These are phyloP conservation scores for Trichoderma sp. DNA, from an alignment of 2,329 filamentous ascomycete species.

Conservation along the genomic window DNA sequence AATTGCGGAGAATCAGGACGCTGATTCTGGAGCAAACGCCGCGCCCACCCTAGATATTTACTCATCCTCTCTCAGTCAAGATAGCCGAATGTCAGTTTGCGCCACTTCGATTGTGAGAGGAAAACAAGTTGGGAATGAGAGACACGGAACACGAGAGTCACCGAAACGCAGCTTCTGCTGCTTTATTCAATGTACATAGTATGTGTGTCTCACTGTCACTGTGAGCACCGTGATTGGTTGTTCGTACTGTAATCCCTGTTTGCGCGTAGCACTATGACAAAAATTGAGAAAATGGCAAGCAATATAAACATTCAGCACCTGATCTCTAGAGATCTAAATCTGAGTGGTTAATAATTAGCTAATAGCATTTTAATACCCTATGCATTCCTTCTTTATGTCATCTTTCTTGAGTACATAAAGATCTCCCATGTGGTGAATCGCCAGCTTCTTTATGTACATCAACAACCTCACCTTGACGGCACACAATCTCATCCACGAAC, in stretches of 20 bases:
- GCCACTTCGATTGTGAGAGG: neutral
- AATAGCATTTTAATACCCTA: neutral
- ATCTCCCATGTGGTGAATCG: neutral
- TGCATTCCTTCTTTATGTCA: neutral
- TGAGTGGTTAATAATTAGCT: neutral
- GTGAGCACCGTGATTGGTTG: slow-evolving; percentile 1
- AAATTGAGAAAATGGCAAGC: neutral
- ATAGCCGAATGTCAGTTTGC: neutral
- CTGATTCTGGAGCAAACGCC: neutral
- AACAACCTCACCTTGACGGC: neutral
- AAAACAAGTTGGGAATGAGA: neutral
- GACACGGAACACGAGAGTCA: neutral
- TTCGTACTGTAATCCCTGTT: neutral
- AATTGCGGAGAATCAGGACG: neutral
- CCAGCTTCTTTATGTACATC: neutral
- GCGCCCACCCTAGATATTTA: slow-evolving; percentile 10
- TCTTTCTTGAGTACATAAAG: neutral
- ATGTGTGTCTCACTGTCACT: slow-evolving; percentile 9
- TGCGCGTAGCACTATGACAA: neutral
- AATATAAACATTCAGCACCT: neutral
- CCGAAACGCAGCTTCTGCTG: neutral
- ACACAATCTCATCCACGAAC: slow-evolving; percentile 14
- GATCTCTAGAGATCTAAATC: neutral
- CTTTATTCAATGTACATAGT: neutral
- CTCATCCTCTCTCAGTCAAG: neutral